Evolutionary conservation across 192 early-diverging fungal genomes (phyloP), one percentile per base, ranked within the genome.

Genomic region (Cladochytrium replicatum): DNA sequence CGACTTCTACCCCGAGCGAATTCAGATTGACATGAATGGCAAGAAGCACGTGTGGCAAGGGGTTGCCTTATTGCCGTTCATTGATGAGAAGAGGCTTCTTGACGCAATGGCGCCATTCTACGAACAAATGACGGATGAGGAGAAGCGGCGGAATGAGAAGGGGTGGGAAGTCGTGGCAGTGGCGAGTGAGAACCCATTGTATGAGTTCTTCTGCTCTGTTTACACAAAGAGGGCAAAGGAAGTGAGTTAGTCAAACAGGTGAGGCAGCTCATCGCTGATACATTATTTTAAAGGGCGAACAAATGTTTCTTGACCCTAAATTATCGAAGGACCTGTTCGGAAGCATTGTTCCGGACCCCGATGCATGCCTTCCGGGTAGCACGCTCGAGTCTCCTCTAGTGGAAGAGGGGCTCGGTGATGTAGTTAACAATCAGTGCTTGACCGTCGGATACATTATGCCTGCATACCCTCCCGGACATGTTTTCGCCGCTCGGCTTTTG

Each of bases 41-140:
- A 99, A 99, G 71, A 96, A 94, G 60, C 84, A 88, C 67, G 81
- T 84, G 2, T 99, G 93, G 93, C 93, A 99, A 69, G 93, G 67
- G 6, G 83, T 99, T n/a, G 91, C 96, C n/a, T 78, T 88, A 41
- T 85, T 99, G 41, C 87, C 93, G 8, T 99, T 99, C 61, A 96
- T 97, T 48, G 90, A 99, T 43, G 78, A 91, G 54, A 63, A 80
- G n/a, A 74, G 89, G 42, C 74, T 99, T 29, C 61, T 89, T 43
- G 55, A 69, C 7, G 93, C 90, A 0, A 87, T 99, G 77, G 60
- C 69, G 31, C 67, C 71, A 7, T 39, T 44, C 21, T 75, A 78
- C 49, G 27, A 38, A 1, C 41, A 40, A 21, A 46, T 78, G 27
- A 59, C 62, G 2, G 58, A 55, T 32, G 76, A 74, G 29, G 73